Base-by-base conservation (phyloP, 441 rosid genomes). In the Jatropha podagrica region DNA sequence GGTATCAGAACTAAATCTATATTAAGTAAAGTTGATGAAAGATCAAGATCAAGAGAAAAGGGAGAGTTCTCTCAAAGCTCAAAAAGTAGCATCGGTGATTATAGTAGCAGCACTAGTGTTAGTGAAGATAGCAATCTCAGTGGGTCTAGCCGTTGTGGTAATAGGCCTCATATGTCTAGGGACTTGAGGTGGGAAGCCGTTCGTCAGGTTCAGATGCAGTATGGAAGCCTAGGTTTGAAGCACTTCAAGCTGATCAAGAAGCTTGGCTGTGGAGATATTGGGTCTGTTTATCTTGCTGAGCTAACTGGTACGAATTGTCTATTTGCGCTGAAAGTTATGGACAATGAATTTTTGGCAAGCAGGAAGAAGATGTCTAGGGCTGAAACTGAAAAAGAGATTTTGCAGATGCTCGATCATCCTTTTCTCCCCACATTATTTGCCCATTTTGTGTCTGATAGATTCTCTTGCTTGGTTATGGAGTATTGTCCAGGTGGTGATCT, bases 391-490 rank as follows among this genome's bases (percentile, higher is more conserved):
- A 88, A 86, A 79, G 95, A 87, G 86, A 92, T 92, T 51, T 65
- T 92, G 86, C 91, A 90, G 77, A 92, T 90, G 88, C 84, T 92
- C 73, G 97, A 92, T 82, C 97, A 92, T 83, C 97, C 97, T 51
- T 92, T 92, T 82, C 92, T 92, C 65, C 95, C 97, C 13, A 92
- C 97, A 3, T 79, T 92, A 15, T 92, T 88, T 85, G 86, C 89
- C 23, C 89, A 87, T 82, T 86, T 92, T 72, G 74, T 84, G 1
- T 89, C 92, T 0, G 97, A 92, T 27, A 89, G 87, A 73, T 85
- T 83, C 76, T 90, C 95, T 0, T 89, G 93, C 84, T 84, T 90
- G 85, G 92, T 92, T 72, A 90, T 90, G 93, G 97, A 92, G 85
- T 87, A 87, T 79, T 92, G 97, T 81, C 91, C 97, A 0, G 95